Base-by-base conservation (phyloP, 1,139 yeast genomes). In the Scheffersomyces titani region DNA sequence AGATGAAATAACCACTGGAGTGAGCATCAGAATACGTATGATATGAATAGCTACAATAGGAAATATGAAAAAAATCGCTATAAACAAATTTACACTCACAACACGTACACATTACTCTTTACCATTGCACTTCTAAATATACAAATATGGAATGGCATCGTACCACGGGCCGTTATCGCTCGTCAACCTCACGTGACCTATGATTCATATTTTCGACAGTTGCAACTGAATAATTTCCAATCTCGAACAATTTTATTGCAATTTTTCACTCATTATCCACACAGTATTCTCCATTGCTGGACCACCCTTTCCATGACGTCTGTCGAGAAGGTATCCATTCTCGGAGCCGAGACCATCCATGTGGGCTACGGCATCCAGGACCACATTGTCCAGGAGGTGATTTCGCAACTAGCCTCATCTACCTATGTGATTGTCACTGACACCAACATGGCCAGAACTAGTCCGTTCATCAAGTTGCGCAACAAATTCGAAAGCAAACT, bases 361-460 rank as follows among this genome's bases (percentile, higher is more conserved):
- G 92, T 96, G 60, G 99, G 99, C 47, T 92, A 89, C 77, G 85
- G 88, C 57, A 87, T 93, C 63, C 88, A 85, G 63, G 81, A 82
- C 61, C 96, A 92, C 69, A 88, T 94, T 59, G 92, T 91, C 55
- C 73, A 80, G 22, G 91, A 91, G 63, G 84, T 89, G 54, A 77
- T 92, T 49, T 66, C 76, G 19, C 80, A 81, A 51, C 81, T 89
- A 67, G 83, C 86, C 53, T 90, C 98, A 6, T 92, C 98, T 5
- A 93, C 98, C 18, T 96, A 94, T 76, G 97, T 92, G 57, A 79
- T 96, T 61, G 83, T 94, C 63, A 92, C 97, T 49, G 99, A 96
- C 72, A 76, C 89, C 30, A 92, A 94, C 73, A 83, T 94, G 71
- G 88, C 84, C 51, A 78, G 84, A 63, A 86, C 91, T 44, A 86